Conservation (phyloP, 1,284 basidiomycete genomes). For the Lignosus rhinocerotis region DNA sequence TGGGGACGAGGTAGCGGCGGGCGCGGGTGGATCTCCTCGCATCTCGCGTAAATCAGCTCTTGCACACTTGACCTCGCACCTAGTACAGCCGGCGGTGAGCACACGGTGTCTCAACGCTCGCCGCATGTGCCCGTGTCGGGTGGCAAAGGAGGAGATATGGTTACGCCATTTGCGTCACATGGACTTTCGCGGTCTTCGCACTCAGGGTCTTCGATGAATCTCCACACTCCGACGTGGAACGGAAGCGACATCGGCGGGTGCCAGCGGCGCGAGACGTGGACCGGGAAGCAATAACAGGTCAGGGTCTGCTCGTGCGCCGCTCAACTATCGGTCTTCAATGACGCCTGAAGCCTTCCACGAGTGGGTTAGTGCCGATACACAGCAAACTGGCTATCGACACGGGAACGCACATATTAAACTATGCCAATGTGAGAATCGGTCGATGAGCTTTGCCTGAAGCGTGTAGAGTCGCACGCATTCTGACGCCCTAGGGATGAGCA, state of each 20-base stretch:
- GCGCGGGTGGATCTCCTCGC: not conserved
- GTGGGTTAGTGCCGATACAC: not conserved
- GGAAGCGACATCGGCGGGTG: not conserved
- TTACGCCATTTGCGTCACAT: not conserved
- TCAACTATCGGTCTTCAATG: not conserved
- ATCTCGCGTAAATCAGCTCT: not conserved
- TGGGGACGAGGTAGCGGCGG: not conserved
- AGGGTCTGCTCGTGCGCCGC: not conserved
- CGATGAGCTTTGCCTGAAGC: not conserved
- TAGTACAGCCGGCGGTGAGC: not conserved
- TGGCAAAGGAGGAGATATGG: not conserved
- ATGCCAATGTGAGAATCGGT: not conserved
- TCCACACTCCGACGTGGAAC: not conserved
- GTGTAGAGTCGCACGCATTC: not conserved
- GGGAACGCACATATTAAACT: not conserved
- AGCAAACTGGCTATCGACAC: not conserved
- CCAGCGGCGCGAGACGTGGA: not conserved
- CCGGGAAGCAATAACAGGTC: not conserved
- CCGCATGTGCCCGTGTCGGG: not conserved
- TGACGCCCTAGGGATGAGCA: no score
- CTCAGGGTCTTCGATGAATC: not conserved
- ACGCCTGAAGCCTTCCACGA: not conserved
- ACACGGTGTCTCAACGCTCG: not conserved
- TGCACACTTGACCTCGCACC: not conserved
- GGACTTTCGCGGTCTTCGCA: not conserved